phyloP scores from a whole-genome alignment of 192 early-diverging fungal genomes.

The Backusella psychrophila region DNA sequence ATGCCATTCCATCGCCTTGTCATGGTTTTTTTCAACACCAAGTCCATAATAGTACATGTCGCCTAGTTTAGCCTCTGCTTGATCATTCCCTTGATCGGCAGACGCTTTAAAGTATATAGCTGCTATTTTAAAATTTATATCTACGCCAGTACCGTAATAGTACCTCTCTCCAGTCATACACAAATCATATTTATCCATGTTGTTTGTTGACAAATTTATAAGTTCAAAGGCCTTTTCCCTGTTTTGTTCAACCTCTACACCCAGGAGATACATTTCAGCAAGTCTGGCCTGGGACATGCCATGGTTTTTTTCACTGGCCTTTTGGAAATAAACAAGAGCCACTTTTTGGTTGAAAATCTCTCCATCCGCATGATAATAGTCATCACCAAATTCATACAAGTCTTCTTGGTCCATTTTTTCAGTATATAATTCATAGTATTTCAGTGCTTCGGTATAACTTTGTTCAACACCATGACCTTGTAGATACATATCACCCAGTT shows the following conservation, averaged over 20 bases:
- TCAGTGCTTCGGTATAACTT: slow-evolving; percentile 44
- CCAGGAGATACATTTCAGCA: not conserved
- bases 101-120: not conserved
- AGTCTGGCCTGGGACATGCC: not conserved
- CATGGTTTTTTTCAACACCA: slow-evolving; percentile 45
- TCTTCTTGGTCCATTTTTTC: slow-evolving; percentile 65
- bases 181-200: not conserved
- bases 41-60: slow-evolving; percentile 35
- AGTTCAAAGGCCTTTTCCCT: not conserved
- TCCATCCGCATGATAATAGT: slow-evolving; percentile 40
- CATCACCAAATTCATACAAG: slow-evolving; percentile 62
- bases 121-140: not conserved
- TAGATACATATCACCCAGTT: slow-evolving; percentile 55
- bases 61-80: not conserved
- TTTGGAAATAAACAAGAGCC: not conserved
- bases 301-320: not conserved
- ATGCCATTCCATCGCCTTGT: slow-evolving; percentile 61
- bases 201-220: not conserved
- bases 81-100: not conserved
- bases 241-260: not conserved
- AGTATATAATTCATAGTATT: slow-evolving; percentile 62
- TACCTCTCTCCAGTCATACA: not conserved
- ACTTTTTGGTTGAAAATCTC: not conserved
- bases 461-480: slow-evolving; percentile 54
- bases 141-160: not conserved